Percentiles rank a stretch among this genome's conserved stretches.
Evolutionary conservation across 164 flowering plant species (phyloP).

Genomic region (Vitis rupestris): DNA sequence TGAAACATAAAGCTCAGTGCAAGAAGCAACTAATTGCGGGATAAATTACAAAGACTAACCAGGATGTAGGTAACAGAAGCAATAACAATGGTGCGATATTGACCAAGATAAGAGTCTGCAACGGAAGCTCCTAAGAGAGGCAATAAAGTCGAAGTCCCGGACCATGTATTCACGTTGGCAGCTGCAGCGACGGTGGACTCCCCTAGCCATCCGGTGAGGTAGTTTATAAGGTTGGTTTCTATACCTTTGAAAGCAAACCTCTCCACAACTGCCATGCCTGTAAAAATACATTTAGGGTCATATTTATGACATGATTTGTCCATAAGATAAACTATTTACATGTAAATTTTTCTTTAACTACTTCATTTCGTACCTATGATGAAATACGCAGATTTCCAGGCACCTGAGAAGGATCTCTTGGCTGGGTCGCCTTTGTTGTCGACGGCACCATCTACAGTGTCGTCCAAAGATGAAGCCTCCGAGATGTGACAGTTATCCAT

Average conservation of each 20-base stretch:
- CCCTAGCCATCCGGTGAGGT: conserved; percentile 38
- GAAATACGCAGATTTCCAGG: conserved; percentile 53
- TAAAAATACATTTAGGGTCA: no score
- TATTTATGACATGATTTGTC: no score
- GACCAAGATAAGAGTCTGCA: conserved; percentile 45
- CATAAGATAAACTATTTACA: no score
- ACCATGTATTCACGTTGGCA: conserved; percentile 36
- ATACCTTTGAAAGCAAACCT: conserved; percentile 39
- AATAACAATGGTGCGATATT: conserved; percentile 36
- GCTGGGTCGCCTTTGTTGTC: conserved; percentile 42
- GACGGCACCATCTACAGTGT: conserved; percentile 34
- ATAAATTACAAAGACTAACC: conserved; percentile 15
- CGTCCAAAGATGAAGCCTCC: conserved; percentile 3
- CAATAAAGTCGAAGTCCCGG: conserved; percentile 29
- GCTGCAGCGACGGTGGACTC: conserved; percentile 41
- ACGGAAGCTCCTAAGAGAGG: conserved; percentile 39
- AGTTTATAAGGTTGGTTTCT: conserved; percentile 28
- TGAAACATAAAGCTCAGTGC: no score
- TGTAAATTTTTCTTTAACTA: no score
- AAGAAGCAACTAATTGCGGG: no score
- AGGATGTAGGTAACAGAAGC: conserved; percentile 39
- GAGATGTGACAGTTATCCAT: no score
- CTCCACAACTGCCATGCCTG: conserved; percentile 40
- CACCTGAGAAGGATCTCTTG: conserved; percentile 32
- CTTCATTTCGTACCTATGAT: conserved; percentile 36